Base-by-base conservation (phyloP, 352 stramenopile genomes). In the Phytophthora cactorum region DNA sequence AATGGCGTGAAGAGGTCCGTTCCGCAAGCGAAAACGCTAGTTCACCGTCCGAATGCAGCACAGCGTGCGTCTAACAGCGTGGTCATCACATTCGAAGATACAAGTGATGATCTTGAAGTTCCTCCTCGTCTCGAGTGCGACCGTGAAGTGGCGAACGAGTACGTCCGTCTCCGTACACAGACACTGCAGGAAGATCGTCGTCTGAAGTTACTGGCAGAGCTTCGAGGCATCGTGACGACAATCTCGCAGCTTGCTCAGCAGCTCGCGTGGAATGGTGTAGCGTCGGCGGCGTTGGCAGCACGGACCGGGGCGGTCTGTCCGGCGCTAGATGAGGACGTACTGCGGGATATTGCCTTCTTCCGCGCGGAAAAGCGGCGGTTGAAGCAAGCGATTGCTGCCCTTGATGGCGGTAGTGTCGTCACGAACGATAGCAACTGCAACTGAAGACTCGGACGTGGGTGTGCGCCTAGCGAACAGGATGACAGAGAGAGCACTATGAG, bases 271-370 rank as follows among this genome's bases (percentile, higher is more conserved):
- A 75, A 82, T 25, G 73, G 74, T 3, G 59, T 77, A 32, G 66
- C 70, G 10, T 74, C 70, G 15, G 70, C 66, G 7, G 70, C 70
- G 14, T 47, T 77, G 34, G 57, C 59, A 27, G 59, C 65, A 27
- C 59, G 65, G 34, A 74, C 60, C 12, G 66, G 70, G n/a, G 57
- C 47, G 5, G 51, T 45, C 4, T 56, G 67, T 25, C 28, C 51
- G 1, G 44, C 46, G 17, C 46, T 79, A n/a, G 52, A 82, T 27
- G 47, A 70, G 4, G 77, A 81, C 15, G 74, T 80, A 41, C 67
- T 73, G 28, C 53, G 78, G 15, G 77, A 84, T 65, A 78, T 84
- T n/a, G 71, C 68, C 15, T 82, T 79, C 45, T 84, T 84, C 53
- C 74, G 76, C 22, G 62, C 69, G 3, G 74, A 82, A 51, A 81